phyloP scores from a whole-genome alignment of 2,329 filamentous ascomycete species.

The Cordyceps farinosa region DNA sequence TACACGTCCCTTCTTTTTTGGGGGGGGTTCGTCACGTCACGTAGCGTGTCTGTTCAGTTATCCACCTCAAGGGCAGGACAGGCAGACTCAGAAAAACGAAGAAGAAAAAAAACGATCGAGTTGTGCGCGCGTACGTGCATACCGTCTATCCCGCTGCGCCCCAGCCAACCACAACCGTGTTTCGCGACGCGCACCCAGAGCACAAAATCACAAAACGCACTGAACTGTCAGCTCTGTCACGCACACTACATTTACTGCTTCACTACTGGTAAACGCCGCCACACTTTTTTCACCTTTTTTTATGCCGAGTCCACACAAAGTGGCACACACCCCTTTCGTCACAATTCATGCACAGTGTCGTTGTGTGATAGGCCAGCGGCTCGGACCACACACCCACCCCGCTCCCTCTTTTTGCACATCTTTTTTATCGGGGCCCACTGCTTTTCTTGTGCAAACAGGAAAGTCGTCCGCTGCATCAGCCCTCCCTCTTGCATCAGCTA shows the following conservation, averaged over 20 bases:
- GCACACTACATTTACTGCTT: background rate
- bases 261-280: background rate
- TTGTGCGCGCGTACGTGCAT: conserved; percentile 5
- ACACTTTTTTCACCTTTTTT: conserved; percentile 5
- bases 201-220: background rate
- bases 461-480: background rate
- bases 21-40: background rate
- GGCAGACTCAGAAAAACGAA: background rate
- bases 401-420: conserved; percentile 1
- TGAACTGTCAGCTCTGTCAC: background rate
- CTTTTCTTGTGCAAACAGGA: conserved; percentile 3
- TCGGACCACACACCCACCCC: conserved; percentile 9
- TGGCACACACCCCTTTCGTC: conserved; percentile 6
- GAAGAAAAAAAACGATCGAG: background rate
- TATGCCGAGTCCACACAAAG: conserved; percentile 15
- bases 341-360: conserved; percentile 14
- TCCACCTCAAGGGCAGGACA: conserved; percentile 13
- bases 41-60: background rate
- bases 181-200: background rate
- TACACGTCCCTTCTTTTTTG: background rate
- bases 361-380: conserved; percentile 16
- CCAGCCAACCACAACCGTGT: conserved; percentile 1
- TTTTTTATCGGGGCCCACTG: background rate
- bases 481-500: background rate
- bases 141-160: background rate